Conservation (phyloP, 805 yeast species). For the Wickerhamiella azyma region DNA sequence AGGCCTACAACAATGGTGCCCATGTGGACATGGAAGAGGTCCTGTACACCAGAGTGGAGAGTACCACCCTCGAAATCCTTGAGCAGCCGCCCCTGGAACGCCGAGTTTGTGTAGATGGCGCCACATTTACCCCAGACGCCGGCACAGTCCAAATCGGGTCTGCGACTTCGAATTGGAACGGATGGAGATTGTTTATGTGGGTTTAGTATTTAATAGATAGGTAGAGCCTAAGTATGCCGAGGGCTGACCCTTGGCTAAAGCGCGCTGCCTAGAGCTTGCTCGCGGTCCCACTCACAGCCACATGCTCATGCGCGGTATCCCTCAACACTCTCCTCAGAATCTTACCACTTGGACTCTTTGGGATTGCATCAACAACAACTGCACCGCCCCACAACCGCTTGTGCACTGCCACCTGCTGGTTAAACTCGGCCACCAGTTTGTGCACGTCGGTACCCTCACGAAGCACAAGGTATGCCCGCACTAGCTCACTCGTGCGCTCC, state of each 20-base stretch:
- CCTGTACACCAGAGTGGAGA: constrained; percentile 28
- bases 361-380: constrained; percentile 64
- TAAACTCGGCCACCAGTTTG: constrained; percentile 22
- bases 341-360: constrained; percentile 89
- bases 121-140: constrained; percentile 28
- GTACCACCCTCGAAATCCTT: constrained; percentile 13
- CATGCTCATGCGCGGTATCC: constrained; percentile 28
- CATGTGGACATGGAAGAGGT: constrained; percentile 41
- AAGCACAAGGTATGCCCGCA: constrained; percentile 26
- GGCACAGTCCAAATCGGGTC: constrained; percentile 17
- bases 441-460: constrained; percentile 11
- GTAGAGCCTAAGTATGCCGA: too few relatives aligned
- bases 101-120: constrained; percentile 53
- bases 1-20: constrained; percentile 42
- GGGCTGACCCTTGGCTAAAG: too few relatives aligned
- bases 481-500: constrained; percentile 61
- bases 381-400: constrained; percentile 32
- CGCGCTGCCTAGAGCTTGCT: too few relatives aligned
- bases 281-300: background rate
- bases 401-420: constrained; percentile 24
- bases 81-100: constrained; percentile 30
- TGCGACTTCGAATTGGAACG: constrained; percentile 16
- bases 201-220: background rate
- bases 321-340: constrained; percentile 82
- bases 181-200: constrained; percentile 21